These are phyloP conservation scores for Penicillium bovifimosum DNA, from an alignment of 495 filamentous ascomycete species.

Conservation along the genomic window DNA sequence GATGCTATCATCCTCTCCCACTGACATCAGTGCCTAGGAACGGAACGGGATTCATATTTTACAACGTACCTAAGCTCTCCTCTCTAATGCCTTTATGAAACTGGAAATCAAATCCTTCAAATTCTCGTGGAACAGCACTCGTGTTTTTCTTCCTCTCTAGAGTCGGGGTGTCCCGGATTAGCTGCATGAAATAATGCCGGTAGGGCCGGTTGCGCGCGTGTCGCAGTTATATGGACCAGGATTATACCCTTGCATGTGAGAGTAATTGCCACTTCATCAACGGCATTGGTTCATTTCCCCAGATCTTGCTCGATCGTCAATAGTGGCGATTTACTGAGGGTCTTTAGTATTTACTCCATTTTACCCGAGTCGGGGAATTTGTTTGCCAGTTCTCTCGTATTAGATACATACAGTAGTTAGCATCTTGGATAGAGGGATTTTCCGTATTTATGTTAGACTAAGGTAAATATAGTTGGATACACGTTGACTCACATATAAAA, in stretches of 20 bases:
- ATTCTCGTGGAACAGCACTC: not conserved
- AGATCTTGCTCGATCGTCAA: not conserved
- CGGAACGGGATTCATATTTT: conserved; percentile 2
- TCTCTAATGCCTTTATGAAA: conserved; percentile 5
- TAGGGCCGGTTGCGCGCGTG: not conserved
- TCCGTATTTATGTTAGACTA: no score
- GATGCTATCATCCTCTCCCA: not conserved
- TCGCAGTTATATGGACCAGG: not conserved
- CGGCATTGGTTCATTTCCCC: not conserved
- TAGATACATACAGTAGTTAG: no score
- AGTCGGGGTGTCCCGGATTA: conserved; percentile 3
- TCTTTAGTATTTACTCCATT: not conserved
- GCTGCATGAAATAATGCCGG: conserved; percentile 2
- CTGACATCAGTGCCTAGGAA: not conserved
- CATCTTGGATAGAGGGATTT: no score
- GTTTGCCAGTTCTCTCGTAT: no score
- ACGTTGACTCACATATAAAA: not conserved
- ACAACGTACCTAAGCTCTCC: not conserved
- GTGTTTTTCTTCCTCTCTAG: not conserved
- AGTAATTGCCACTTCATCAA: not conserved
- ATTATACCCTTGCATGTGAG: conserved; percentile 2
- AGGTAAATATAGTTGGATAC: not conserved
- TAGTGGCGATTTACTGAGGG: not conserved
- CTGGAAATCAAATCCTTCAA: not conserved
- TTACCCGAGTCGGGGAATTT: not conserved